Evolutionary conservation across 2,329 filamentous ascomycete genomes (phyloP).

Genomic region (Scedosporium boydii): DNA sequence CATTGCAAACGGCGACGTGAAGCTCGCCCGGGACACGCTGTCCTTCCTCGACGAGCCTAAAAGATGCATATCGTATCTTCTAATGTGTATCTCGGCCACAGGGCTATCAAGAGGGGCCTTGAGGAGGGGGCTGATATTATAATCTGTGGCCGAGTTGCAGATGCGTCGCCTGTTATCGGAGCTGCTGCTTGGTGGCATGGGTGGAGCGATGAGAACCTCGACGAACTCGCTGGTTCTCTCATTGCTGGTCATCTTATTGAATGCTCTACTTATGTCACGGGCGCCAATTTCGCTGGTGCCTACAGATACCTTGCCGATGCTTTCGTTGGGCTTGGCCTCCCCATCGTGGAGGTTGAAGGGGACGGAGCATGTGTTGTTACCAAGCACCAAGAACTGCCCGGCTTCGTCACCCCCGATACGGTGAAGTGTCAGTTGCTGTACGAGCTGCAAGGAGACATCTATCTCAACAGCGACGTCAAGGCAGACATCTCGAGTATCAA

Average conservation of each 20-base stretch:
- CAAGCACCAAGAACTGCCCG: slow-evolving; percentile 22
- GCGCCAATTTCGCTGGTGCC: slow-evolving; percentile 41
- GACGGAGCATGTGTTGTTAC: slow-evolving; percentile 24
- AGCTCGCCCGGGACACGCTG: slow-evolving; percentile 10
- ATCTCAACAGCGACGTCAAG: slow-evolving; percentile 34
- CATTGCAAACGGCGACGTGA: slow-evolving; percentile 11
- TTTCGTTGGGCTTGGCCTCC: slow-evolving; percentile 27
- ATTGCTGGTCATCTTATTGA: slow-evolving; percentile 46
- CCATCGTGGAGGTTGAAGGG: slow-evolving; percentile 26
- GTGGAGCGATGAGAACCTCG: slow-evolving; percentile 37
- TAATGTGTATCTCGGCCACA: slow-evolving; percentile 38
- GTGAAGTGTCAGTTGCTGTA: slow-evolving; percentile 31
- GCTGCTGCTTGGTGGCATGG: slow-evolving; percentile 46
- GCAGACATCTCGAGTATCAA: slow-evolving; percentile 24
- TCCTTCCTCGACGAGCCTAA: slow-evolving; percentile 10
- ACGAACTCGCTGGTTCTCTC: slow-evolving; percentile 38
- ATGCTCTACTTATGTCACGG: slow-evolving; percentile 43
- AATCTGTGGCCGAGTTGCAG: slow-evolving; percentile 37
- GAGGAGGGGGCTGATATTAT: slow-evolving; percentile 34
- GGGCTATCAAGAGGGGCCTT: slow-evolving; percentile 34
- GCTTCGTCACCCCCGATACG: slow-evolving; percentile 26
- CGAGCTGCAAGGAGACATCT: slow-evolving; percentile 33
- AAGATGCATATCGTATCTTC: slow-evolving; percentile 12
- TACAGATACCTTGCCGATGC: neutral
- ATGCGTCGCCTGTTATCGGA: slow-evolving; percentile 43